Evolutionary conservation across 768 basidiomycete genomes (phyloP).

Genomic region (Mycena amicta): DNA sequence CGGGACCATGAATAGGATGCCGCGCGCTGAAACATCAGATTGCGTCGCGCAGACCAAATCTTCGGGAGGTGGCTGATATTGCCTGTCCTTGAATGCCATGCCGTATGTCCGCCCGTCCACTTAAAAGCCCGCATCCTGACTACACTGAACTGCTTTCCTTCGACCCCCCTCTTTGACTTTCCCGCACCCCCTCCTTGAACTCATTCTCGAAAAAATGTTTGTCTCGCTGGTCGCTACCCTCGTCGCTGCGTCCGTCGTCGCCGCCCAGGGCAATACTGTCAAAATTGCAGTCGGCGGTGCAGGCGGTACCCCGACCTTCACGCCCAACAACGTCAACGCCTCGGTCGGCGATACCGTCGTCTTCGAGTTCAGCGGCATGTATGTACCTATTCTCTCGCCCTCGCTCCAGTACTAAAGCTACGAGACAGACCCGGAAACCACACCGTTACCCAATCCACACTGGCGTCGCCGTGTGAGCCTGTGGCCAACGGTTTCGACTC

Average conservation of each 20-base stretch:
- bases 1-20: too few species aligned
- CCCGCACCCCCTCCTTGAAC: too few species aligned
- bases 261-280: neutral
- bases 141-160: too few species aligned
- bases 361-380: neutral
- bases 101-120: too few species aligned
- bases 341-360: neutral
- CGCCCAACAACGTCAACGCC: neutral
- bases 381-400: neutral
- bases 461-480: neutral
- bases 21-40: too few species aligned
- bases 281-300: neutral
- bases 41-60: too few species aligned
- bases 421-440: neutral
- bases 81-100: too few species aligned
- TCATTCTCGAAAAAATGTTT: neutral
- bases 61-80: too few species aligned
- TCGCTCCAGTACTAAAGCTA: neutral
- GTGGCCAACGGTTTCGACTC: neutral
- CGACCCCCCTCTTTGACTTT: neutral
- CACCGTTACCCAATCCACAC: neutral
- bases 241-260: neutral
- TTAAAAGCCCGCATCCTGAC: too few species aligned
- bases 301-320: neutral
- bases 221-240: neutral